These are phyloP conservation scores for Fraxinus xanthoxyloides DNA, from an alignment of 305 asterid genomes.

Conservation along the genomic window DNA sequence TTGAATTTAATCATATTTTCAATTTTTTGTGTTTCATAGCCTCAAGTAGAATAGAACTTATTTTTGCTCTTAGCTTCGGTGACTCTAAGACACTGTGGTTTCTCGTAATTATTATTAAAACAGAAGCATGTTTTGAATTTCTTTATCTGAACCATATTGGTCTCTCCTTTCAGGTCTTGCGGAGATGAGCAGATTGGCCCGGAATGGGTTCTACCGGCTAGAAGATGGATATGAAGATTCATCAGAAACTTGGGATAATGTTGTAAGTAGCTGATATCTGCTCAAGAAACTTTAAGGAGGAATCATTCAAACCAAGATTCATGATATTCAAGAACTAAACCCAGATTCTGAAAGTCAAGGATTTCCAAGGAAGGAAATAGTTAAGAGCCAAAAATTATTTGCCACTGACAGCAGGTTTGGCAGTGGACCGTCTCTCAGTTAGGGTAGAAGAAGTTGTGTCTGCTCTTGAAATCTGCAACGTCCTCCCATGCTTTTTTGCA, in stretches of 20 bases:
- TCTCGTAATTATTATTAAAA: neutral
- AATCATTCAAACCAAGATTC: neutral
- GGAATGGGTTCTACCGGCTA: conserved; percentile 34
- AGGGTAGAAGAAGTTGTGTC: neutral
- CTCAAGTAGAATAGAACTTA: neutral
- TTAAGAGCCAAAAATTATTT: neutral
- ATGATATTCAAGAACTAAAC: neutral
- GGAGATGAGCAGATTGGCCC: conserved; percentile 54
- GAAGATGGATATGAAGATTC: conserved; percentile 31
- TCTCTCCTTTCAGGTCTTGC: conserved; percentile 53
- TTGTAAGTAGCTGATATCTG: conserved; percentile 10
- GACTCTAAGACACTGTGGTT: neutral
- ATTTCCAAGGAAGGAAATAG: neutral
- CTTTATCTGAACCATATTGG: conserved; percentile 15
- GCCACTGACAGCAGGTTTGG: neutral
- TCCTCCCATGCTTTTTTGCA: neutral
- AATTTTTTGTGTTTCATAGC: neutral
- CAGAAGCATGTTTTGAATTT: conserved; percentile 15
- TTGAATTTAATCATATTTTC: neutral
- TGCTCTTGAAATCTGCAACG: neutral
- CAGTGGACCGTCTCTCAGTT: neutral
- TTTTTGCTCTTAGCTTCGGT: neutral
- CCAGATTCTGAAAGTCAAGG: neutral
- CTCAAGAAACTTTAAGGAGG: neutral
- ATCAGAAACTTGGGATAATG: conserved; percentile 40